Evolutionary conservation across 352 stramenopile species (phyloP).

Genomic region (Globisporangium carolinianum): DNA sequence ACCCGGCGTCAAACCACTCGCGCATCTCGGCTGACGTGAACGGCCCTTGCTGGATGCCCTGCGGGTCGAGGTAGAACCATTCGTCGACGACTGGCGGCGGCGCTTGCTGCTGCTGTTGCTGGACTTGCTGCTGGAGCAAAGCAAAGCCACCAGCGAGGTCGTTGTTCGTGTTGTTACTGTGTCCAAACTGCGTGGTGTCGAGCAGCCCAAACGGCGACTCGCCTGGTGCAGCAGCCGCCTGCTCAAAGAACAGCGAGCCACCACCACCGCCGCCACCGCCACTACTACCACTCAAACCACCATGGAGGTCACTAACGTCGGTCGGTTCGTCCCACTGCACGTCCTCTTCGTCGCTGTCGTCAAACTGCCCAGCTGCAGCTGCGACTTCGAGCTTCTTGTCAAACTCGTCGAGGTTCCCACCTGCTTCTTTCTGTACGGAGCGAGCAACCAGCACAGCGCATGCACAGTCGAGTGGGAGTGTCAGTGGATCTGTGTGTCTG

Average conservation of each 20-base stretch:
- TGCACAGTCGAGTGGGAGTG: not conserved
- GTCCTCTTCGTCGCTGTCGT: slow-evolving; percentile 76
- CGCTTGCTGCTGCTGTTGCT: slow-evolving; percentile 1
- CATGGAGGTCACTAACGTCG: not conserved
- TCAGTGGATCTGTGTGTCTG: no score
- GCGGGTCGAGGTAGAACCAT: slow-evolving; percentile 85
- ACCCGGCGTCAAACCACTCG: slow-evolving; percentile 85
- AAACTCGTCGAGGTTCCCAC: slow-evolving; percentile 64
- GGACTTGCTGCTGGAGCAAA: slow-evolving; percentile 13
- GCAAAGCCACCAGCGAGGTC: slow-evolving; percentile 13
- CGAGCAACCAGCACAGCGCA: slow-evolving; percentile 6
- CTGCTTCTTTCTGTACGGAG: slow-evolving; percentile 26
- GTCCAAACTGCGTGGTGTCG: slow-evolving; percentile 24
- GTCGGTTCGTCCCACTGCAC: slow-evolving; percentile 47
- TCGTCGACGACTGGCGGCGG: slow-evolving; percentile 36
- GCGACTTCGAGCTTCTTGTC: slow-evolving; percentile 76
- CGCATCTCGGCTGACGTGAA: slow-evolving; percentile 86
- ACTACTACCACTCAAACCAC: slow-evolving; percentile 8
- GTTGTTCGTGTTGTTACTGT: slow-evolving; percentile 28
- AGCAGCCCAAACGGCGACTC: slow-evolving; percentile 18
- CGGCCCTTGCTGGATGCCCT: slow-evolving; percentile 73
- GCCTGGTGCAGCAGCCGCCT: slow-evolving; percentile 8
- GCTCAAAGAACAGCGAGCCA: slow-evolving; percentile 7
- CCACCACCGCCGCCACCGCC: not conserved
- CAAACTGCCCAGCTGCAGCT: slow-evolving; percentile 69